Conservation (phyloP, 176 grass and related monocot species). For the Oryza glumipatula region DNA sequence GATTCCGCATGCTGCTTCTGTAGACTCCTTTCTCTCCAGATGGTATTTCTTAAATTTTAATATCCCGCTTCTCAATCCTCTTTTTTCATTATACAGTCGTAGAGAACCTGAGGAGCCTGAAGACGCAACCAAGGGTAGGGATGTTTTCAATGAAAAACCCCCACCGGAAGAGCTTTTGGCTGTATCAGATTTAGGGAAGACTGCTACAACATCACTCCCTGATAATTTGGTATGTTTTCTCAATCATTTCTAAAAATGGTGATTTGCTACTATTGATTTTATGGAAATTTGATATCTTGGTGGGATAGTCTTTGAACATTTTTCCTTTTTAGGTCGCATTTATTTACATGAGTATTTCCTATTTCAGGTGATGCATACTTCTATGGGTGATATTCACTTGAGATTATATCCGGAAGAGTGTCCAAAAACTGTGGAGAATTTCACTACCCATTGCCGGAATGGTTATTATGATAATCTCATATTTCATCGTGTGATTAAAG, state of each 20-base stretch:
- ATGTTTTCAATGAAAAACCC: slow-evolving; percentile 98
- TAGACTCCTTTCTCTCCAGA: slow-evolving; percentile 2
- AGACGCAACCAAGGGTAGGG: slow-evolving; percentile 97
- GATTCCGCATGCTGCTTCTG: slow-evolving; percentile 13
- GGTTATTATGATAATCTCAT: slow-evolving; percentile 98
- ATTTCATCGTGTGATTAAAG: slow-evolving; percentile 98
- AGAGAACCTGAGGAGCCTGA: slow-evolving; percentile 97
- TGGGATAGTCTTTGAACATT: not conserved
- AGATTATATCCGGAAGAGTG: slow-evolving; percentile 98
- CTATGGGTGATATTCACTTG: slow-evolving; percentile 91
- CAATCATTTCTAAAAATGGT: not conserved
- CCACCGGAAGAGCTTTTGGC: slow-evolving; percentile 96
- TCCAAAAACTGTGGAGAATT: slow-evolving; percentile 99
- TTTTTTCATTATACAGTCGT: slow-evolving; percentile 54
- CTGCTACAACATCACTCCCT: slow-evolving; percentile 84
- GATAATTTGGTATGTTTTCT: slow-evolving; percentile 78
- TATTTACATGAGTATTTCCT: slow-evolving; percentile 21
- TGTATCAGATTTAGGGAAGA: slow-evolving; percentile 89
- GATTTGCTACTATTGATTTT: not conserved
- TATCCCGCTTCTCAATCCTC: not conserved
- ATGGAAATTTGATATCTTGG: not conserved
- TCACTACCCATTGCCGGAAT: slow-evolving; percentile 95
- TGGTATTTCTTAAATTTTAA: slow-evolving; percentile 35
- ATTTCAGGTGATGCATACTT: slow-evolving; percentile 91
- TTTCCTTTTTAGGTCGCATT: not conserved